phyloP scores from a whole-genome alignment of 2,329 filamentous ascomycete genomes.

The Fusarium paranaense region DNA sequence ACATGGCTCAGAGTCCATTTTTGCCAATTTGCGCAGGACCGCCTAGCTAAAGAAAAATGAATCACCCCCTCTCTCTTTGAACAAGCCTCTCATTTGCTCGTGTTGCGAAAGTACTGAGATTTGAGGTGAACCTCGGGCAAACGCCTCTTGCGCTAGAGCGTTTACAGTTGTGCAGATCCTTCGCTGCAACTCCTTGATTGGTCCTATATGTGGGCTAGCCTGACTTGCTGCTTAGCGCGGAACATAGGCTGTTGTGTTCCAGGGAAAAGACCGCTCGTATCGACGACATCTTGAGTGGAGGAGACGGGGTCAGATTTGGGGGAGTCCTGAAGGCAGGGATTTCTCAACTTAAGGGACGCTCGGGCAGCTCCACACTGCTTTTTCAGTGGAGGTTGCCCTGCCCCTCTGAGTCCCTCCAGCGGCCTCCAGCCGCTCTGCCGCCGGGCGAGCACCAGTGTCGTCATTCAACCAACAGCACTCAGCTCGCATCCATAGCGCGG shows the following conservation, averaged over 20 bases:
- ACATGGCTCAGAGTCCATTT: background rate
- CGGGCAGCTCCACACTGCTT: conserved; percentile 36
- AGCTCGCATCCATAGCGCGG: background rate
- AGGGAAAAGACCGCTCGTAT: conserved; percentile 16
- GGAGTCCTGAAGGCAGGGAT: background rate
- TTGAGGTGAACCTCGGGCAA: background rate
- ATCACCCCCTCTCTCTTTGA: background rate
- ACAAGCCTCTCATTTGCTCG: background rate
- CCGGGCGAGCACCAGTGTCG: conserved; percentile 1
- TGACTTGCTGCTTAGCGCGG: background rate
- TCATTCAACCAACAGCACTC: background rate
- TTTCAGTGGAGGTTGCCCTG: conserved; percentile 36
- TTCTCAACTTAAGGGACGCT: conserved; percentile 1
- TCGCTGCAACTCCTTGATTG: background rate
- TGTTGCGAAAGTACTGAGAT: background rate
- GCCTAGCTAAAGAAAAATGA: background rate
- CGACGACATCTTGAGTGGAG: background rate
- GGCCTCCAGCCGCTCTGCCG: conserved; percentile 6
- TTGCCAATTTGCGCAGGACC: background rate
- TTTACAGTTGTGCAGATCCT: conserved; percentile 2
- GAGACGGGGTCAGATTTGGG: conserved; percentile 8
- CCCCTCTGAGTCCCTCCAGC: conserved; percentile 18
- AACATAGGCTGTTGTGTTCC: conserved; percentile 7
- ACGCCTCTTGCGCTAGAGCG: background rate
- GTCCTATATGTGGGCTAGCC: conserved; percentile 1